These are phyloP conservation scores for Lactarius sp. DNA, from an alignment of 768 basidiomycete genomes.

Conservation along the genomic window DNA sequence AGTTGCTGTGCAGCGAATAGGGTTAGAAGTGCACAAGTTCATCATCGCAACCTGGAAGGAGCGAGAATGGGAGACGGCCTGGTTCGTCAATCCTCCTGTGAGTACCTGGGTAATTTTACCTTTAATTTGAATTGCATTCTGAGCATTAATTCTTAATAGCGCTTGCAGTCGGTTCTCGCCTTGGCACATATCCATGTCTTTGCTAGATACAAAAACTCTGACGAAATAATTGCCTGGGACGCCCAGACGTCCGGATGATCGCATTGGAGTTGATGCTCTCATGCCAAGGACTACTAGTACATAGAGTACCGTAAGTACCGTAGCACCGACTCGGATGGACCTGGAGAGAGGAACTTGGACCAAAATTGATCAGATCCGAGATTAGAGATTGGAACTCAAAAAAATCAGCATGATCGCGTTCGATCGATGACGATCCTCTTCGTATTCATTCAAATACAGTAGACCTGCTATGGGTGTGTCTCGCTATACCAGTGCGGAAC, in stretches of 20 bases:
- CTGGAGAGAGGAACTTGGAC: too few relatives aligned
- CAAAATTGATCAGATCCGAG: too few relatives aligned
- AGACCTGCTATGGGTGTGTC: too few relatives aligned
- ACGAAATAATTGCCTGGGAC: constrained; percentile 19
- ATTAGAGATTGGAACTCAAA: too few relatives aligned
- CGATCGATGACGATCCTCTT: too few relatives aligned
- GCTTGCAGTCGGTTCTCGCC: constrained; percentile 76
- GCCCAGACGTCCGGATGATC: neutral
- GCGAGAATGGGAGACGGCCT: constrained; percentile 80
- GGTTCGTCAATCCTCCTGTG: constrained; percentile 89
- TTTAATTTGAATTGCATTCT: neutral
- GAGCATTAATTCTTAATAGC: constrained; percentile 36
- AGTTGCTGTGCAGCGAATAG: constrained; percentile 44
- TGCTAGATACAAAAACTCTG: constrained; percentile 48
- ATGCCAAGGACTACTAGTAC: too few relatives aligned
- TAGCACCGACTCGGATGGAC: too few relatives aligned
- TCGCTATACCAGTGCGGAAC: too few relatives aligned
- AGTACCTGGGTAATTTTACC: constrained; percentile 28
- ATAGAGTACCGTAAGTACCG: too few relatives aligned
- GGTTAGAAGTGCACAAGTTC: constrained; percentile 56
- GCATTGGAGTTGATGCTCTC: neutral
- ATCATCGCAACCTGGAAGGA: constrained; percentile 65
- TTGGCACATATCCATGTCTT: constrained; percentile 88
- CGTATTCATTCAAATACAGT: too few relatives aligned
- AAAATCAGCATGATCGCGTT: too few relatives aligned